phyloP scores from a whole-genome alignment of 108 stramenopile genomes.

The Cylindrotheca closterium region DNA sequence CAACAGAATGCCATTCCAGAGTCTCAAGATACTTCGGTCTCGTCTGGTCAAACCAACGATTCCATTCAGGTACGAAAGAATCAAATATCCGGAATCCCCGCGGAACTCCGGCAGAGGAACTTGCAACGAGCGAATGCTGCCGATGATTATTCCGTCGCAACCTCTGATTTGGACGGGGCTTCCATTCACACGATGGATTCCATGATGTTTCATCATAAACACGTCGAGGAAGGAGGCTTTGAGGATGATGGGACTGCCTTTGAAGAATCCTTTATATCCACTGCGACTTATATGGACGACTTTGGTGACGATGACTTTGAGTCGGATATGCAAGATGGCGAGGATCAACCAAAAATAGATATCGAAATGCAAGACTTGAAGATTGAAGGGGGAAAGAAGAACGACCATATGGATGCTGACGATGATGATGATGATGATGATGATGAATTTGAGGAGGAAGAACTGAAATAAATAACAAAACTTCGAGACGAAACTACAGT shows the following conservation, averaged over 20 bases:
- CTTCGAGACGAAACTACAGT: too few species aligned
- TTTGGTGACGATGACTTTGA: slow-evolving; percentile 28
- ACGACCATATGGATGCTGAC: too few species aligned
- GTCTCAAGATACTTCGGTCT: slow-evolving; percentile 26
- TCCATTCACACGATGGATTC: slow-evolving; percentile 23
- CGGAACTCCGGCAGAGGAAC: slow-evolving; percentile 11
- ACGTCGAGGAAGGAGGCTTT: slow-evolving; percentile 9
- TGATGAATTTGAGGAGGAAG: slow-evolving; percentile 7
- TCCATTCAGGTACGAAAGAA: slow-evolving; percentile 31
- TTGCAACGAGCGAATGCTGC: slow-evolving; percentile 1
- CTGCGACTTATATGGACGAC: slow-evolving; percentile 24
- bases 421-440: slow-evolving; percentile 2
- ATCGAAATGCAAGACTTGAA: background rate
- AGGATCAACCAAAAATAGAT: background rate
- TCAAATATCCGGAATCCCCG: slow-evolving; percentile 25
- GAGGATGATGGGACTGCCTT: slow-evolving; percentile 33
- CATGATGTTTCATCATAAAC: slow-evolving; percentile 16
- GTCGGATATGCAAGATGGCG: slow-evolving; percentile 6
- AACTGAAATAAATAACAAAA: background rate
- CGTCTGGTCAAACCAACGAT: slow-evolving; percentile 36
- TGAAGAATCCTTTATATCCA: slow-evolving; percentile 33
- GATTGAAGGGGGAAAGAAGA: slow-evolving; percentile 6
- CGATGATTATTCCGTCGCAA: background rate
- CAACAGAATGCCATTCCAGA: slow-evolving; percentile 17
- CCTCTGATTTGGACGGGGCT: slow-evolving; percentile 22